These are phyloP conservation scores for Coriaria nepalensis DNA, from an alignment of 306 rosid species.

Conservation along the genomic window DNA sequence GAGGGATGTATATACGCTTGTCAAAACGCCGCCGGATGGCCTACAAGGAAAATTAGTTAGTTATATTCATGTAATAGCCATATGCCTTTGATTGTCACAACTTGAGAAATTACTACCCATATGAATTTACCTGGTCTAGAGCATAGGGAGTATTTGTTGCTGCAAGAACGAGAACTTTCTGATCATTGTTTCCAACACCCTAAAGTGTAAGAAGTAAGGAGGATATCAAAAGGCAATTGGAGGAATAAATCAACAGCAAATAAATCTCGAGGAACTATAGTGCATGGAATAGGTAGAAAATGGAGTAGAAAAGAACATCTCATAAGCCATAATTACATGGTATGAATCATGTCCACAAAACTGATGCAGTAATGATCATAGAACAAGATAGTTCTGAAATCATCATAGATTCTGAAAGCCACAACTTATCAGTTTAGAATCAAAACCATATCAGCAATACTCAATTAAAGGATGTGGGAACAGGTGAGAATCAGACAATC, in stretches of 20 bases:
- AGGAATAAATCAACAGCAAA: background rate
- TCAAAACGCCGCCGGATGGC: slow-evolving; percentile 98
- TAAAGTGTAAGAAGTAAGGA: slow-evolving; percentile 23
- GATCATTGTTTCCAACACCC: slow-evolving; percentile 95
- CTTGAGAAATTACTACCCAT: too few relatives aligned
- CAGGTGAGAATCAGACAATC: too few relatives aligned
- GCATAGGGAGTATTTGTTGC: slow-evolving; percentile 99
- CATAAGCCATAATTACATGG: background rate
- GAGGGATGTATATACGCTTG: slow-evolving; percentile 97
- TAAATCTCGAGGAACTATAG: too few relatives aligned
- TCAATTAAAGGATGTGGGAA: too few relatives aligned
- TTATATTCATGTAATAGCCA: slow-evolving; percentile 10
- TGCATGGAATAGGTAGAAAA: background rate
- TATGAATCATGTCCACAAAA: background rate
- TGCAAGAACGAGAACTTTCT: slow-evolving; percentile 98
- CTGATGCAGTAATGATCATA: too few relatives aligned
- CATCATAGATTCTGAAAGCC: too few relatives aligned
- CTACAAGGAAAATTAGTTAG: slow-evolving; percentile 38
- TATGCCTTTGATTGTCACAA: background rate
- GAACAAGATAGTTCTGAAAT: too few relatives aligned
- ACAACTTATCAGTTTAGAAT: too few relatives aligned
- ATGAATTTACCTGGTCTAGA: slow-evolving; percentile 67
- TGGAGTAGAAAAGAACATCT: background rate
- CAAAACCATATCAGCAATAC: too few relatives aligned
- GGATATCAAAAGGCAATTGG: slow-evolving; percentile 1